A percentile compares a stretch with the other conserved stretches of the same genome.
Conservation (phyloP, 257 asterid species). For the Mitragyna speciosa region DNA sequence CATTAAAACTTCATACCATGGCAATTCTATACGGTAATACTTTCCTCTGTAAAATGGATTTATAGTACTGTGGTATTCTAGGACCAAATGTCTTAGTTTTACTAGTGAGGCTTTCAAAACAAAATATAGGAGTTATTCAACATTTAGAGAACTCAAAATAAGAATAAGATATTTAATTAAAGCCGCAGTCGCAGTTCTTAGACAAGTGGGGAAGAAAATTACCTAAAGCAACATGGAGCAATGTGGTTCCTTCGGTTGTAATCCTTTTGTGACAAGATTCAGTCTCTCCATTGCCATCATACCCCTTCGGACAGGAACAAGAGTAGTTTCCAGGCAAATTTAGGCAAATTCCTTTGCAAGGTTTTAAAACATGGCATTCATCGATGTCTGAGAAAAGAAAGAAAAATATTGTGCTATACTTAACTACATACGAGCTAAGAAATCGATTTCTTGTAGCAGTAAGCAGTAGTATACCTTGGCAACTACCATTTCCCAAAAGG, state of each 20-base stretch:
- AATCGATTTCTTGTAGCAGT: not conserved
- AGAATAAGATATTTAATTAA: not conserved
- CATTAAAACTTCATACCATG: too few species aligned
- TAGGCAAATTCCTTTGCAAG: constrained; percentile 20
- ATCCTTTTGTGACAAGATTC: constrained; percentile 18
- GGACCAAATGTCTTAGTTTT: too few species aligned
- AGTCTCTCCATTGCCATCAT: constrained; percentile 23
- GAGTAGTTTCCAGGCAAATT: constrained; percentile 13
- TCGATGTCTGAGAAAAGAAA: constrained; percentile 26
- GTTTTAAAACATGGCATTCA: constrained; percentile 20
- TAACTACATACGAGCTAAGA: too few species aligned
- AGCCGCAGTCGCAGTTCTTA: too few species aligned
- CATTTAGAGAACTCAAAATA: not conserved
- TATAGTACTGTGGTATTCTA: too few species aligned
- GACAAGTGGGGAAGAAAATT: not conserved
- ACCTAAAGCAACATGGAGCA: constrained; percentile 27
- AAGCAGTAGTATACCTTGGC: constrained; percentile 27
- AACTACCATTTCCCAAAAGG: constrained; percentile 27
- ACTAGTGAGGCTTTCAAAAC: too few species aligned
- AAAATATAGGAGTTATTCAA: too few species aligned
- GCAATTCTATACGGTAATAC: too few species aligned
- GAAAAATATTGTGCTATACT: too few species aligned
- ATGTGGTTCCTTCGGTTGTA: not conserved
- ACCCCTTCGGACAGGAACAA: constrained; percentile 32
- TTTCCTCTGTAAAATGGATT: too few species aligned